Evolutionary conservation across 108 stramenopile genomes (phyloP).

Genomic region (Ochromonas danica): DNA sequence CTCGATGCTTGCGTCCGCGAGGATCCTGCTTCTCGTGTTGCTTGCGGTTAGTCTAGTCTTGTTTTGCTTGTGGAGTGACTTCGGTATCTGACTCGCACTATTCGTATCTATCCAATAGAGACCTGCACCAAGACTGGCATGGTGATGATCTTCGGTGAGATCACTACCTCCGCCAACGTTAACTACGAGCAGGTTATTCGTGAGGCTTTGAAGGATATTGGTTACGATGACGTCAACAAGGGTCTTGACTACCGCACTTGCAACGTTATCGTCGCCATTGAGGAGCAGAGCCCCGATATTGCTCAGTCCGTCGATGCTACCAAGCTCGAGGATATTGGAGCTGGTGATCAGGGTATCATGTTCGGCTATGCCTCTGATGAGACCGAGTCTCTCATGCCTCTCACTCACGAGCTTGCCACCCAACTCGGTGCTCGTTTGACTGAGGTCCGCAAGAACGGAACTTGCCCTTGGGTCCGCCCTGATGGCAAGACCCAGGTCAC

Average conservation of each 20-base stretch:
- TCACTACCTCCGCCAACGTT: slow-evolving; percentile 87
- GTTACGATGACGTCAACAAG: slow-evolving; percentile 81
- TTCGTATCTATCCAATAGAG: slow-evolving; percentile 51
- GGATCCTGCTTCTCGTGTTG: slow-evolving; percentile 84
- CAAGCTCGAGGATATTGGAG: slow-evolving; percentile 87
- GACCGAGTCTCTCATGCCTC: slow-evolving; percentile 85
- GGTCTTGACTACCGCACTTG: slow-evolving; percentile 94
- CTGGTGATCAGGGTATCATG: slow-evolving; percentile 97
- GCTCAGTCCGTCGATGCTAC: slow-evolving; percentile 83
- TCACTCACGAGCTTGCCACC: slow-evolving; percentile 91
- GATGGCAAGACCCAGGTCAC: slow-evolving; percentile 95
- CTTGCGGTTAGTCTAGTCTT: slow-evolving; percentile 57
- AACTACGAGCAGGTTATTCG: slow-evolving; percentile 95
- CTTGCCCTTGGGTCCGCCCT: slow-evolving; percentile 88
- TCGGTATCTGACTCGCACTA: neutral
- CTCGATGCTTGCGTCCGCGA: slow-evolving; percentile 90
- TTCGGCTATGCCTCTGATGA: slow-evolving; percentile 96
- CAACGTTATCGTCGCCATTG: slow-evolving; percentile 94
- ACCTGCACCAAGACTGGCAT: slow-evolving; percentile 95
- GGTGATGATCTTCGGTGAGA: slow-evolving; percentile 97
- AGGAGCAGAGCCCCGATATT: slow-evolving; percentile 94
- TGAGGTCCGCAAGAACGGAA: slow-evolving; percentile 89
- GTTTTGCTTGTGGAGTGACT: neutral
- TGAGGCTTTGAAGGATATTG: slow-evolving; percentile 89
- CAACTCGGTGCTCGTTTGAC: slow-evolving; percentile 81